These are phyloP conservation scores for Mediolabrus comicus DNA, from an alignment of 108 stramenopile species.

Conservation along the genomic window DNA sequence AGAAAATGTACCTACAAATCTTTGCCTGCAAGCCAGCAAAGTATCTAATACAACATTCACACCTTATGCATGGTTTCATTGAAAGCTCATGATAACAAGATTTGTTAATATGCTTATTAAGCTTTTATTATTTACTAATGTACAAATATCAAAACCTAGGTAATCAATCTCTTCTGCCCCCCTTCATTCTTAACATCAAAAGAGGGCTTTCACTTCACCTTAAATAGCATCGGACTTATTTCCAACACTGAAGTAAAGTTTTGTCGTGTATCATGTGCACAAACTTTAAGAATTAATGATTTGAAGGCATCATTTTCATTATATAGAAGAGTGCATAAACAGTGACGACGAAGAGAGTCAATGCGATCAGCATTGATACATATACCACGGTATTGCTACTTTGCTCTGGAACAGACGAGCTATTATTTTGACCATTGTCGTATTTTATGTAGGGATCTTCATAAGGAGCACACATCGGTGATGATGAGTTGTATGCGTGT, in stretches of 20 bases:
- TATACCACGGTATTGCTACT: constrained; percentile 1
- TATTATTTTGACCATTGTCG: neutral
- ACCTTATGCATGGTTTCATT: too few relatives aligned
- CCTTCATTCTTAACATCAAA: neutral
- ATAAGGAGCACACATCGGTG: neutral
- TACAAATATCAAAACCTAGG: neutral
- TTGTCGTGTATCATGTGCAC: neutral
- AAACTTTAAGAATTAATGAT: neutral
- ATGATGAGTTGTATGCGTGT: neutral
- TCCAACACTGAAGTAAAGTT: neutral
- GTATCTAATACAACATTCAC: too few relatives aligned
- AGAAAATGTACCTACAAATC: too few relatives aligned
- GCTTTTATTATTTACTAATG: neutral
- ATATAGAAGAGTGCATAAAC: constrained; percentile 18
- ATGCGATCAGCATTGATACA: constrained; percentile 15
- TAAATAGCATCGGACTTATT: neutral
- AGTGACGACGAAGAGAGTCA: constrained; percentile 19
- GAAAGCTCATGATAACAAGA: too few relatives aligned
- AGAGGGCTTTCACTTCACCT: neutral
- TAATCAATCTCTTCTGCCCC: too few relatives aligned
- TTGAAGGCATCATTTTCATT: constrained; percentile 28
- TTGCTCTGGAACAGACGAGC: neutral
- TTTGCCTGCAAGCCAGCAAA: too few relatives aligned
- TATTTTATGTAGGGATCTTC: neutral
- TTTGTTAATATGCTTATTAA: neutral